Evolutionary conservation across 1,284 basidiomycete species (phyloP), one percentile per base, ranked within the genome.

Genomic region (Macrocystidia cucumis): DNA sequence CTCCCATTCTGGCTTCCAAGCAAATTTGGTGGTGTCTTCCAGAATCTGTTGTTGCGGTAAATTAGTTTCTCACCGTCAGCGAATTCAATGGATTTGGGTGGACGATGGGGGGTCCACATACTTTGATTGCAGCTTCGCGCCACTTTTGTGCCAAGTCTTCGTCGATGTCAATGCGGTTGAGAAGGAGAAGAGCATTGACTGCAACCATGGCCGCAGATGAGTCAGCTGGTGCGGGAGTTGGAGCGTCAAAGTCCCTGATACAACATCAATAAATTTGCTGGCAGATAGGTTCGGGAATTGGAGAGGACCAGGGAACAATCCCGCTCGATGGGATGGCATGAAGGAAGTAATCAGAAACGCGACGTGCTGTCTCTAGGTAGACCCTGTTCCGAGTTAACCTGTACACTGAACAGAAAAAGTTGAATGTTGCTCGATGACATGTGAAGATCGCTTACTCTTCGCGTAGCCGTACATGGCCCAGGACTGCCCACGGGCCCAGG

Each of bases 391-490:
- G 49, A 1, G 78, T 80, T 25, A 64, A 62, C 35, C 64, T 60
- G 55, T 71, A 75, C 75, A 84, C 79, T 81, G 32, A 12, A 28
- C 28, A 32, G 36, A 22, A 44, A 40, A 21, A n/a, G 18, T 3
- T 23, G 21, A 28, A n/a, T 9, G 21, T 33, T 8, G 18, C n/a
- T 16, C 18, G 12, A 39, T 18, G 27, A 25, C 30, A 28, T 29
- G 35, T 24, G 5, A 56, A 30, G 16, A 18, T 27, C 8, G 17
- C 72, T 32, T 45, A 81, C 80, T 78, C 44, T 76, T 78, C 0
- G 78, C 71, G 47, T 74, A 84, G 0, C 78, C 79, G 47, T 78
- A 78, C 21, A 82, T 67, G 5, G 67, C 79, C 80, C 79, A 83
- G 6, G 75, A 69, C 52, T 84, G 75, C 4, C 79, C 80, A 19